Percentiles rank a stretch among this genome's conserved stretches.
phyloP scores from a whole-genome alignment of 331 rosid genomes.

The Malus hybrid region DNA sequence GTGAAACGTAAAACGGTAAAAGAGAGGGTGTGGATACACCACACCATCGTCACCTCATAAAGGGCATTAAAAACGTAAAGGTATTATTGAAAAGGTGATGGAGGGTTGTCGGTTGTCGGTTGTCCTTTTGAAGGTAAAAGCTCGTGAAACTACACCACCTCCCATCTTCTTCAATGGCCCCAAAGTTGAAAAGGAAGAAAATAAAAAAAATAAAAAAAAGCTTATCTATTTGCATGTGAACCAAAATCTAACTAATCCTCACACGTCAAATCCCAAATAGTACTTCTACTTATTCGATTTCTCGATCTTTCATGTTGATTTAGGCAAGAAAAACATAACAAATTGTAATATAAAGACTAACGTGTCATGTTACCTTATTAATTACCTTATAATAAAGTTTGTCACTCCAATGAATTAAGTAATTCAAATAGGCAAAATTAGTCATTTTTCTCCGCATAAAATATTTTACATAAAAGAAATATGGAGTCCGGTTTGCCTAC shows the following conservation, averaged over 20 bases:
- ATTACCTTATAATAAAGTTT: no score
- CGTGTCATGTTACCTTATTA: no score
- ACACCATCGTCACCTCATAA: slow-evolving; percentile 1
- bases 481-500: no score
- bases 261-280: slow-evolving; percentile 20
- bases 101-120: not conserved
- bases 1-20: no score
- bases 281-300: not conserved
- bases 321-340: no score
- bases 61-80: slow-evolving; percentile 47
- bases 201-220: not conserved
- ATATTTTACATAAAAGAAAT: no score
- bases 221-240: slow-evolving; percentile 44
- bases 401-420: no score
- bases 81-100: slow-evolving; percentile 24
- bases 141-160: slow-evolving; percentile 27
- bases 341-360: no score
- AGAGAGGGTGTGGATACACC: no score
- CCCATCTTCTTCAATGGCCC: slow-evolving; percentile 11
- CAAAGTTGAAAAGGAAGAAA: not conserved
- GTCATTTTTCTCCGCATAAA: no score
- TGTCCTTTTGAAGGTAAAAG: slow-evolving; percentile 6
- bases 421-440: no score
- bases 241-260: slow-evolving; percentile 28
- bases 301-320: not conserved